Base-by-base conservation (phyloP, 148 eudicot species). In the Cornus kousa region DNA sequence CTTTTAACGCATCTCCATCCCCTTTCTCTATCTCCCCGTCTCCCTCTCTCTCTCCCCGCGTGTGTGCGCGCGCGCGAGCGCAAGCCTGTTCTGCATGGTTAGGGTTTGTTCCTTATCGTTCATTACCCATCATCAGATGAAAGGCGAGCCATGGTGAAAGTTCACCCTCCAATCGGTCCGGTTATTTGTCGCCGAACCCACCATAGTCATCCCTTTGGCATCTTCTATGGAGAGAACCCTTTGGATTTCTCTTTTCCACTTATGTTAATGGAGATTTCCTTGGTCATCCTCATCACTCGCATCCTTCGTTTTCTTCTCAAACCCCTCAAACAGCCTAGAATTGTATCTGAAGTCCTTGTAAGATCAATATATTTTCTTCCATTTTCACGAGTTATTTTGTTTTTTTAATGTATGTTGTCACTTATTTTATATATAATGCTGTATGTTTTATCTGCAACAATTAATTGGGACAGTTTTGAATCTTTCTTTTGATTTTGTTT, bases 291-390 rank as follows among this genome's bases (percentile, higher is more conserved):
- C 62, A 24, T 91, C 12, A 72, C 92, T 53, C 91, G 86, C 20
- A 20, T 75, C 12, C 17, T 93, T 23, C 92, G 88, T 1, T 80
- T 74, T 74, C 72, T 95, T 72, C 87, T 95, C 80, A 91, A 82
- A 83, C 99, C 99, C 75, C 79, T 95, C 8, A 69, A 81, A 46
- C 97, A 91, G 73, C 99, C 99, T 43, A 80, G 80, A 35, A 80
- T 93, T 72, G 83, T 93, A 72, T 87, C 95, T 5, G 89, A 90
- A 59, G 76, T 93, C 72, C 72, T 95, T 39, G 98, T 95, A 87
- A 82, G 93, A 83, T 48, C 7, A 9, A 17, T 77, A 2, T 28
- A 50, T 53, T 53, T 53, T 2, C 59, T 53, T 11, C 19, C 59
- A 2, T 53, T 53, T 53, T 11, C 59, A 53, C 12, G 13, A 5